Evolutionary conservation across 371 early-diverging fungal species (phyloP), one percentile per base, ranked within the genome.

Genomic region (Capillidium heterosporum): DNA sequence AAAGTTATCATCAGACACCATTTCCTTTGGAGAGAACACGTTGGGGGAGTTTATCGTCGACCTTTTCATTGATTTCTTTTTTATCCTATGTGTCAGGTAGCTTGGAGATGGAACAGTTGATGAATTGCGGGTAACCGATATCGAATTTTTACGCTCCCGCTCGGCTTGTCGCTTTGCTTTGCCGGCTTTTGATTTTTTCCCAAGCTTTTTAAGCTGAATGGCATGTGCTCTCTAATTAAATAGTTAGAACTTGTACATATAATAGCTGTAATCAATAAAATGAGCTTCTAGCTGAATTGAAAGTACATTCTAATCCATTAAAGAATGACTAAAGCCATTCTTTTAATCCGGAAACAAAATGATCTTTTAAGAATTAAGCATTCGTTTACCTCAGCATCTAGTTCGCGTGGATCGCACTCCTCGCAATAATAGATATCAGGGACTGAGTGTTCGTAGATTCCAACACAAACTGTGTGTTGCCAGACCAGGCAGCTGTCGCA

Each of bases 401-500:
- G 42, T 32, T 71, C 51, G 8, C 78, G 66, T 13, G 87, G 83
- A 24, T 72, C 60, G 67, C 95, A 95, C 49, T 66, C 63, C 53
- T 91, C 91, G 59, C 95, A 95, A 10, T 82, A 69, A 61, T 89
- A 95, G 43, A 73, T 68, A 46, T 90, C 89, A 4, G 94, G 93
- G 24, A 87, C 78, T 51, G 71, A 72, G 53, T 73, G 70, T 54
- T 78, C 72, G 39, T 67, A 68, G 26, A 82, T 73, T 28, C 72
- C 72, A 19, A 96, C 83, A 66, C 96, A 96, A 35, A 76, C 77
- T 1, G 81, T 82, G 66, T 96, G 96, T 64, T 96, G 96, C 97
- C 97, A 96, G 1, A 89, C 90, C 1, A 77, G 62, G 68, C 97
- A 96, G 43, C 74, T 68, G 50, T 96, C 97, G 67, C 97, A 96